These are phyloP conservation scores for Candida pseudoglaebosa DNA, from an alignment of 805 yeast species.

Conservation along the genomic window DNA sequence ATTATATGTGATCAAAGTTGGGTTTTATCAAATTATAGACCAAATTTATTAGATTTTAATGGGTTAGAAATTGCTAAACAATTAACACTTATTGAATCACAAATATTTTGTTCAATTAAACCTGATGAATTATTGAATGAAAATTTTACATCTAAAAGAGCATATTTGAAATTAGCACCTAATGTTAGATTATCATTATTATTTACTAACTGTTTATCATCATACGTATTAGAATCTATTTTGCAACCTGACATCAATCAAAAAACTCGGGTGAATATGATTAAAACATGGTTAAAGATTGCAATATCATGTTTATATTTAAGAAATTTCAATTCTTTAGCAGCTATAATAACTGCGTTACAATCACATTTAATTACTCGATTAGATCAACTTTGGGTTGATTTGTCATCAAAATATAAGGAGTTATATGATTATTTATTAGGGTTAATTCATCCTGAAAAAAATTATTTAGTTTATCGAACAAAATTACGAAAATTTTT, in stretches of 20 bases:
- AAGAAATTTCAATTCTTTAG: slow-evolving; percentile 73
- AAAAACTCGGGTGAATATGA: slow-evolving; percentile 49
- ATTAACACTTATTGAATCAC: slow-evolving; percentile 66
- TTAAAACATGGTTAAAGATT: slow-evolving; percentile 70
- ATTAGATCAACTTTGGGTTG: slow-evolving; percentile 55
- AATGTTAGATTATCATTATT: slow-evolving; percentile 57
- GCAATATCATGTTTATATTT: slow-evolving; percentile 69
- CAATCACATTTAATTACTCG: slow-evolving; percentile 71
- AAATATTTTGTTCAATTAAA: slow-evolving; percentile 57
- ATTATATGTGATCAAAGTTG: slow-evolving; percentile 51
- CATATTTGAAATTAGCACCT: slow-evolving; percentile 56
- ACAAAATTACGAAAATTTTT: slow-evolving; percentile 55
- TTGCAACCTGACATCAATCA: slow-evolving; percentile 48
- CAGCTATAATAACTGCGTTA: slow-evolving; percentile 72
- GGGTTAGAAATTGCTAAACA: slow-evolving; percentile 77
- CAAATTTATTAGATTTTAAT: slow-evolving; percentile 54
- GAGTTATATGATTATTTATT: slow-evolving; percentile 62
- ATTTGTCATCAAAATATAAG: slow-evolving; percentile 53
- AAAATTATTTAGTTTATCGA: slow-evolving; percentile 68
- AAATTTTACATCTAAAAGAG: slow-evolving; percentile 57
- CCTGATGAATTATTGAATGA: slow-evolving; percentile 65
- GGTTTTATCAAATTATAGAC: slow-evolving; percentile 52
- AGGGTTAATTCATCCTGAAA: slow-evolving; percentile 69
- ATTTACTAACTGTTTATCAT: slow-evolving; percentile 69
- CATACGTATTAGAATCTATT: slow-evolving; percentile 67